Percentiles rank a stretch among this genome's conserved stretches.
phyloP scores from a whole-genome alignment of 139 green algal species.

The Monoraphidium neglectum region DNA sequence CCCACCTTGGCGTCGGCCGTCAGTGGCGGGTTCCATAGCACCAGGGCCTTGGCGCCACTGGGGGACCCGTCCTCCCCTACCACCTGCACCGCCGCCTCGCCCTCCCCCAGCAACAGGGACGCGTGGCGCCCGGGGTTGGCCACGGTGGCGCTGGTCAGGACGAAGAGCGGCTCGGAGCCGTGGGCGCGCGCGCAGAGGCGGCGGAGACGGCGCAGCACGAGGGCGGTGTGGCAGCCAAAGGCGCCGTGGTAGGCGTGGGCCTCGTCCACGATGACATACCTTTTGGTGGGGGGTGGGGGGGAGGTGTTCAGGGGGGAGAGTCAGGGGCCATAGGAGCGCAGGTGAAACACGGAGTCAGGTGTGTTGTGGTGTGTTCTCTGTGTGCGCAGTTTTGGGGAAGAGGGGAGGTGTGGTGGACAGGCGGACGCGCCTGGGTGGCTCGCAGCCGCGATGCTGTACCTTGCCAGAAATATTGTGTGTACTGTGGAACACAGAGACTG shows the following conservation, averaged over 20 bases:
- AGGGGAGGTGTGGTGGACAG: too few species aligned
- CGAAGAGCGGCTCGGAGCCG: slow-evolving; percentile 47
- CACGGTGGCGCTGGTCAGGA: slow-evolving; percentile 85
- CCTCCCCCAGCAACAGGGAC: slow-evolving; percentile 54
- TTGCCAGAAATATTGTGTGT: too few species aligned
- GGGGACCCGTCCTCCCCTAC: slow-evolving; percentile 84
- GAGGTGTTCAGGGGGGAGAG: too few species aligned
- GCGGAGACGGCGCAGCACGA: slow-evolving; percentile 87
- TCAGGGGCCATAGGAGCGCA: too few species aligned
- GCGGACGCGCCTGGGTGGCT: too few species aligned
- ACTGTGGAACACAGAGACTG: too few species aligned
- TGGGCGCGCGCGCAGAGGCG: slow-evolving; percentile 75
- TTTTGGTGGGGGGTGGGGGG: too few species aligned
- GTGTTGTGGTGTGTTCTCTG: too few species aligned
- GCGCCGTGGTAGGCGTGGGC: slow-evolving; percentile 88
- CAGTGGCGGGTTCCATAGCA: slow-evolving; percentile 96
- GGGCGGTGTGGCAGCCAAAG: slow-evolving; percentile 88
- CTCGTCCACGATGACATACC: slow-evolving; percentile 91
- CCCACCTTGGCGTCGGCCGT: slow-evolving; percentile 13
- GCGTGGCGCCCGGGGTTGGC: slow-evolving; percentile 84
- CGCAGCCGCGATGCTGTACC: too few species aligned
- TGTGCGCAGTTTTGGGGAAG: too few species aligned
- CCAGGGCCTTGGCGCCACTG: slow-evolving; percentile 76
- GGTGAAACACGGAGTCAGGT: too few species aligned
- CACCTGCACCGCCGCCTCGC: slow-evolving; percentile 42